A percentile compares a stretch with the other conserved stretches of the same genome.
Conservation (phyloP, 495 filamentous ascomycete genomes). For the Penicillium roqueforti region DNA sequence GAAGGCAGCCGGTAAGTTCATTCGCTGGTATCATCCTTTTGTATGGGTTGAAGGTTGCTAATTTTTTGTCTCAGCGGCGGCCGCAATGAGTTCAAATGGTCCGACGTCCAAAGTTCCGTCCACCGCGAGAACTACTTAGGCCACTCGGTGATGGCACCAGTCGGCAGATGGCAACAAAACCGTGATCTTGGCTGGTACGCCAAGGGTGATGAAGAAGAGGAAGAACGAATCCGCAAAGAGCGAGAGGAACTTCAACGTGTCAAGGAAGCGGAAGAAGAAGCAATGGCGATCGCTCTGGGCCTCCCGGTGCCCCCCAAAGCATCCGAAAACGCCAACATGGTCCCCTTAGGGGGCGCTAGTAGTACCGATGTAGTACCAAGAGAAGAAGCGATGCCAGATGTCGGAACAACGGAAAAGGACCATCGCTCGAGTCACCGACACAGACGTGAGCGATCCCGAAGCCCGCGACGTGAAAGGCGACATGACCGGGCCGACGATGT, state of each 20-base stretch:
- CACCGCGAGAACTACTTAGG: slow-evolving; percentile 98
- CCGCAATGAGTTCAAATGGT: slow-evolving; percentile 91
- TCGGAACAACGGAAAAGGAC: slow-evolving; percentile 22
- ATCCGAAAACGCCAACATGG: slow-evolving; percentile 40
- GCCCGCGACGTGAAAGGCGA: slow-evolving; percentile 29
- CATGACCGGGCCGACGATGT: slow-evolving; percentile 29
- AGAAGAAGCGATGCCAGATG: slow-evolving; percentile 21
- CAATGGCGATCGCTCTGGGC: slow-evolving; percentile 75
- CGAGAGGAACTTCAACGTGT: slow-evolving; percentile 72
- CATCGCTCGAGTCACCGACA: slow-evolving; percentile 25
- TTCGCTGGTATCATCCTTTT: background rate
- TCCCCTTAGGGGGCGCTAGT: slow-evolving; percentile 35
- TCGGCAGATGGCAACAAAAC: slow-evolving; percentile 93
- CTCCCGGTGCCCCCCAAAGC: slow-evolving; percentile 56
- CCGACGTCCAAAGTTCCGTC: slow-evolving; percentile 78
- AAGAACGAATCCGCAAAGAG: slow-evolving; percentile 57
- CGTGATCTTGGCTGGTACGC: slow-evolving; percentile 87
- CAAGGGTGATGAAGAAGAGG: slow-evolving; percentile 59
- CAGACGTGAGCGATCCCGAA: slow-evolving; percentile 32
- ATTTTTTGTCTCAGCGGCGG: slow-evolving; percentile 60
- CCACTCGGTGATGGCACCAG: slow-evolving; percentile 90
- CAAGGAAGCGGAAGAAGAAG: slow-evolving; percentile 92
- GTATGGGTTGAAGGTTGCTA: slow-evolving; percentile 9
- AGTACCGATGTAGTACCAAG: slow-evolving; percentile 15
- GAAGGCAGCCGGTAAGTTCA: slow-evolving; percentile 68